Base-by-base conservation (phyloP, 768 basidiomycete species). In the Leccinum boreale region DNA sequence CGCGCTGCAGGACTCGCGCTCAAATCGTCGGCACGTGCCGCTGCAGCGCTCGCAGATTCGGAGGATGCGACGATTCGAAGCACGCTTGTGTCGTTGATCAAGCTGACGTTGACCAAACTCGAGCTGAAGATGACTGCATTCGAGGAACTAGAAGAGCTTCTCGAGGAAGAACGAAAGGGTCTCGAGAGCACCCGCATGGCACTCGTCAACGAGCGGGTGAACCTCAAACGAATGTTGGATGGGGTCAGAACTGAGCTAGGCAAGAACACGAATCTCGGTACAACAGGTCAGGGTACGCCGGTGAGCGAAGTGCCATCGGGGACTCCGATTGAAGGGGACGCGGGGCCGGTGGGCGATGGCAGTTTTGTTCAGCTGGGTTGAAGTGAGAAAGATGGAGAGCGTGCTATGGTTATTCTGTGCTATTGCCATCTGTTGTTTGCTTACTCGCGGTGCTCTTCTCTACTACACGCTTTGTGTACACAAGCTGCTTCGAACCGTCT, bases 111-210 rank as follows among this genome's bases (percentile, higher is more conserved):
- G 65, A 92, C 81, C 50, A 98, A 98, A 73, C 85, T 98, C 36
- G 95, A 98, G 68, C 78, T 96, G 54, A 98, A 99, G 80, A 91
- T 94, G 85, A 75, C 83, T 2, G 92, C 95, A 71, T 98, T 98
- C 67, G 97, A 98, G 70, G 88, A 92, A 71, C 78, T 99, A 57
- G 97, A 99, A 70, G 89, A 90, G 50, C 76, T 94, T 9, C 77
- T 99, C 52, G 97, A 98, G 70, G 88, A 92, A 53, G 97, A 99
- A 73, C 82, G 94, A 56, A 82, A 89, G 60, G 78, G 84, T 35
- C 74, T 99, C 46, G 97, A 99, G 78, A 85, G 86, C 49, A 86
- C 89, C 21, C 82, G 91, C 55, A 79, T 92, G 74, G 81, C 85
- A 39, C 76, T 98, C 44, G 85, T 92, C 54, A 86, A 81, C 65